Conservation (phyloP, 257 asterid species). For the Eustoma russellianum region DNA sequence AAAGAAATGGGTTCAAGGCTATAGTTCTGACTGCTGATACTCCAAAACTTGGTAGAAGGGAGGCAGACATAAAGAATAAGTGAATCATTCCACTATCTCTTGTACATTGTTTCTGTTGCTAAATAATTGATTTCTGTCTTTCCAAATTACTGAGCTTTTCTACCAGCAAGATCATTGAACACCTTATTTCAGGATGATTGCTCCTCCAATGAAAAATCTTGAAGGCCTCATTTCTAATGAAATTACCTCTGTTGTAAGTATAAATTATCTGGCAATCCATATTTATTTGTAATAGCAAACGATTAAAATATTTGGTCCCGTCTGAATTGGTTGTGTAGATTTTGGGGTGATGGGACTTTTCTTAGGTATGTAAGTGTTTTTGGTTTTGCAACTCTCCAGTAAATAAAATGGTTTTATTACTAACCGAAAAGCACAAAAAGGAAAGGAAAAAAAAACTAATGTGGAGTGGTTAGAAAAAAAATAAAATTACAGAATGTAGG, state of each 20-base stretch:
- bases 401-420: too few species aligned
- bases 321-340: too few species aligned
- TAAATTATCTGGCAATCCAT: too few species aligned
- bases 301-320: too few species aligned
- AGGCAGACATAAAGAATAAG: conserved; percentile 58
- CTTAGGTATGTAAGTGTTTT: too few species aligned
- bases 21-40: conserved; percentile 50
- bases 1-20: conserved; percentile 55
- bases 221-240: conserved; percentile 44
- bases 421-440: too few species aligned
- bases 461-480: too few species aligned
- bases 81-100: conserved; percentile 10
- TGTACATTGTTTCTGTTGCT: not conserved
- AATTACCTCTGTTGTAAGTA: conserved; percentile 18
- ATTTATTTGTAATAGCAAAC: too few species aligned
- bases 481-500: too few species aligned
- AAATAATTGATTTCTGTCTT: not conserved
- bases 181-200: conserved; percentile 40
- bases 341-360: too few species aligned
- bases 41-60: conserved; percentile 55
- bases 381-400: too few species aligned
- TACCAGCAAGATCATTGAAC: not conserved
- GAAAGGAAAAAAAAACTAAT: too few species aligned
- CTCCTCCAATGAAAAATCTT: conserved; percentile 41
- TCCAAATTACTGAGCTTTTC: not conserved